Evolutionary conservation across 202 grass and related monocot genomes (phyloP).

Genomic region (Bolboschoenoplectus hybrid): DNA sequence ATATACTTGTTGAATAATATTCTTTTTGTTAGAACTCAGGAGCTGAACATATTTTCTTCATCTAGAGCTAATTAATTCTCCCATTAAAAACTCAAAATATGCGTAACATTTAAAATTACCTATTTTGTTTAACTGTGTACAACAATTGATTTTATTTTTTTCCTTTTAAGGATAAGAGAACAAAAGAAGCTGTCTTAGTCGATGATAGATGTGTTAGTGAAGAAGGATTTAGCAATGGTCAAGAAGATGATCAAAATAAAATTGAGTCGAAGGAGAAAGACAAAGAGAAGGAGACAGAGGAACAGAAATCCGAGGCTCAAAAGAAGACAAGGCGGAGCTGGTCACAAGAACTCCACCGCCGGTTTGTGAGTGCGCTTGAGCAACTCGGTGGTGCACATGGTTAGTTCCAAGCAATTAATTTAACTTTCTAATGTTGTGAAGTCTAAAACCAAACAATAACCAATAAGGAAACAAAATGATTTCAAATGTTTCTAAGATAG

Average conservation of each 20-base stretch:
- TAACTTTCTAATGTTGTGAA: not conserved
- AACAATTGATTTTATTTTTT: not conserved
- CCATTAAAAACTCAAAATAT: not conserved
- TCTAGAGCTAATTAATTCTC: not conserved
- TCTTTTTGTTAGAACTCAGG: not conserved
- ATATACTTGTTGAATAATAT: not conserved
- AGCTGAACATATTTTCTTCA: not conserved
- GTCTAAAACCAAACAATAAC: not conserved
- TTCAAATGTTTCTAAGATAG: not conserved
- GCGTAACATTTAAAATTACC: not conserved
- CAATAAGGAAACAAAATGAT: not conserved
- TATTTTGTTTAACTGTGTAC: not conserved
- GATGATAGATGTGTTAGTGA: not conserved
- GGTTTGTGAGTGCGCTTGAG: conserved; percentile 34
- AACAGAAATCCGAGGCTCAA: conserved; percentile 14
- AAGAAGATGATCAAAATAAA: conserved; percentile 31
- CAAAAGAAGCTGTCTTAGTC: not conserved
- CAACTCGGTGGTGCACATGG: conserved; percentile 35
- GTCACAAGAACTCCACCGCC: conserved; percentile 39
- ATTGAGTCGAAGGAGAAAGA: conserved; percentile 18
- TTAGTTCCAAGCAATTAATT: conserved; percentile 9
- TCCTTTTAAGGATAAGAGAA: conserved; percentile 15
- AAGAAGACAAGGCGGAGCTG: conserved; percentile 28
- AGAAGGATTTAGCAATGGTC: conserved; percentile 25
- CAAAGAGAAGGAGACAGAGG: conserved; percentile 28